A percentile compares a stretch with the other conserved stretches of the same genome.
Conservation (phyloP, 2,329 filamentous ascomycete genomes). For the Hypoxylon sp. region DNA sequence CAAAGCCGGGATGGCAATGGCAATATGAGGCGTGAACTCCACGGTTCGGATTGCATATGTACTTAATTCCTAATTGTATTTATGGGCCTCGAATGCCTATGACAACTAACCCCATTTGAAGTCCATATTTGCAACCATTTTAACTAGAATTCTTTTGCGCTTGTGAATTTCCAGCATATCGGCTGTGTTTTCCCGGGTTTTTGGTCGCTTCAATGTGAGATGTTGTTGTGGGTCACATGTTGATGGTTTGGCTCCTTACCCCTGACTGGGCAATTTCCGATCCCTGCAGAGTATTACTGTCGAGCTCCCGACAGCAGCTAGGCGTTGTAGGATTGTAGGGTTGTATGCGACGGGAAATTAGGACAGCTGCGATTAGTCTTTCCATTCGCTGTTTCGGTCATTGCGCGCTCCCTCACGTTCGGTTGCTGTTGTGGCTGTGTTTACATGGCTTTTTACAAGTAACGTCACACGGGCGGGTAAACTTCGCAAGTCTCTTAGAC, state of each 20-base stretch:
- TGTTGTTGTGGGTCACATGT: neutral
- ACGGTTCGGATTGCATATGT: constrained; percentile 52
- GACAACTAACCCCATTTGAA: constrained; percentile 36
- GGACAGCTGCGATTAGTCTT: neutral
- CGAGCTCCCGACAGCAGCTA: neutral
- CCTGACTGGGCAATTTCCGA: constrained; percentile 33
- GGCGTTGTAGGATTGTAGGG: neutral
- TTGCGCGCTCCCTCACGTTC: neutral
- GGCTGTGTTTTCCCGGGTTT: neutral
- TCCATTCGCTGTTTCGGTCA: constrained; percentile 2
- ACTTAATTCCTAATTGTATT: constrained; percentile 66
- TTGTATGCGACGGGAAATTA: constrained; percentile 24
- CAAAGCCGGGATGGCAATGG: constrained; percentile 60
- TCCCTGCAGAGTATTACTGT: constrained; percentile 17
- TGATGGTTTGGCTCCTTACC: constrained; percentile 11
- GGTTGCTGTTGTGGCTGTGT: constrained; percentile 1
- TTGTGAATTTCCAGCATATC: neutral
- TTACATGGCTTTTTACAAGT: constrained; percentile 7
- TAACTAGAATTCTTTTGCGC: neutral
- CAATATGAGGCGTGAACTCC: constrained; percentile 56
- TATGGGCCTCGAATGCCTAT: constrained; percentile 47
- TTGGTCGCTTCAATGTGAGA: neutral
- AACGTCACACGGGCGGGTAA: constrained; percentile 21
- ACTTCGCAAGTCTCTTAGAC: neutral
- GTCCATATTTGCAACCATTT: constrained; percentile 22